Base-by-base conservation (phyloP, 1,139 yeast species). In the Cylindricascospora bacillispora region DNA sequence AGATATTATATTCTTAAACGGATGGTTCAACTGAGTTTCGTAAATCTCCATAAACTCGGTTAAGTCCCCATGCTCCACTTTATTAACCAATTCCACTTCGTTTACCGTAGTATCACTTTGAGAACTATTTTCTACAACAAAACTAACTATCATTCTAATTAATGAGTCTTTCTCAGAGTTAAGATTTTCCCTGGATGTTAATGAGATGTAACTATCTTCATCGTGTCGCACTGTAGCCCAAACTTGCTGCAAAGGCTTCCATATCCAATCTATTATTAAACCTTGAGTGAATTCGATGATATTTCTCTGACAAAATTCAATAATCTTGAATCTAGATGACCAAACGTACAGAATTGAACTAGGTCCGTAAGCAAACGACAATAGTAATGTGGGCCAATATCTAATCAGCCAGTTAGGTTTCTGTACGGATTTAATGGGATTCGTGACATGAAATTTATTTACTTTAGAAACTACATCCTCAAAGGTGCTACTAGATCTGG, bases 91-190 rank as follows among this genome's bases (percentile, higher is more conserved):
- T 16, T 38, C 32, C 4, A 31, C 26, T 18, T 38, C 33, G 22
- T 46, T 44, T 3, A 41, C 28, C 13, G 43, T 38, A 15, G 45
- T 27, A 12, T 45, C 27, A 2, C 16, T 25, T 15, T 15, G 20
- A 15, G 22, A 22, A 31, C 43, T 28, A 34, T 52, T 56, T 32
- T 73, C 80, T 4, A 60, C 47, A 2, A 73, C 71, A 50, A 79
- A 82, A 35, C 80, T 92, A 15, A 73, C 59, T 4, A 85, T 82
- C 97, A 89, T 89, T 34, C 95, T 57, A 46, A 83, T 89, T 33
- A 89, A 63, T 2, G 94, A 80, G 29, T 72, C 70, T 39, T 83
- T 59, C 45, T 86, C 97, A 1, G 92, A 72, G 30, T 68, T 66
- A 13, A 89, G 61, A 1, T 94, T 78, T 37, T 81, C 79, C 46